phyloP scores from a whole-genome alignment of 2,329 filamentous ascomycete species.

The Herpotrichia juniperi region DNA sequence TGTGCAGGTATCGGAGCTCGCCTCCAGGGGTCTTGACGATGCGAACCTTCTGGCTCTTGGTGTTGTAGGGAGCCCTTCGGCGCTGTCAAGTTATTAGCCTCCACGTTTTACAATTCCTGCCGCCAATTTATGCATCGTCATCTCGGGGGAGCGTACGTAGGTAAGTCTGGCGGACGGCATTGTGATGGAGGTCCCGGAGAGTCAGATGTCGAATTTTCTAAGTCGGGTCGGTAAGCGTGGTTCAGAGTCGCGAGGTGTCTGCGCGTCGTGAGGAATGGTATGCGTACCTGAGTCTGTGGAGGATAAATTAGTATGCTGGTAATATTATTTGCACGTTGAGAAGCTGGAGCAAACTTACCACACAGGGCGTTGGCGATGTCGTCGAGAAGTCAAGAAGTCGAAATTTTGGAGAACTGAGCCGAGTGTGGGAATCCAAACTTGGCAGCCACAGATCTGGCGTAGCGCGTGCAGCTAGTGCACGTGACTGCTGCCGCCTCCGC shows the following conservation, averaged over 20 bases:
- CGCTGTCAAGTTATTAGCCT: constrained; percentile 52
- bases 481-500: neutral
- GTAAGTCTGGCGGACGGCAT: constrained; percentile 63
- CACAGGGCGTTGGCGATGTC: constrained; percentile 34
- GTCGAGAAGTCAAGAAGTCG: constrained; percentile 24
- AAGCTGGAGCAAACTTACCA: constrained; percentile 33
- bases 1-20: constrained; percentile 93
- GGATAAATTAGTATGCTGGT: constrained; percentile 13
- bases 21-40: constrained; percentile 90
- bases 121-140: neutral
- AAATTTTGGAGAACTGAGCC: constrained; percentile 1
- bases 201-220: constrained; percentile 39
- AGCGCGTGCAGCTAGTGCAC: neutral
- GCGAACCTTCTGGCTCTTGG: constrained; percentile 94
- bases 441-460: neutral
- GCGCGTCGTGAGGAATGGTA: constrained; percentile 10
- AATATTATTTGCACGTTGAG: constrained; percentile 1
- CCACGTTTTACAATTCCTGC: constrained; percentile 11
- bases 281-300: constrained; percentile 34
- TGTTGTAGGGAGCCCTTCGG: constrained; percentile 82
- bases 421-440: neutral
- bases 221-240: constrained; percentile 29
- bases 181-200: constrained; percentile 48
- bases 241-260: constrained; percentile 10
- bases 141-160: constrained; percentile 51